Base-by-base conservation (phyloP, 2,329 filamentous ascomycete species). In the Exophiala aquamarina region DNA sequence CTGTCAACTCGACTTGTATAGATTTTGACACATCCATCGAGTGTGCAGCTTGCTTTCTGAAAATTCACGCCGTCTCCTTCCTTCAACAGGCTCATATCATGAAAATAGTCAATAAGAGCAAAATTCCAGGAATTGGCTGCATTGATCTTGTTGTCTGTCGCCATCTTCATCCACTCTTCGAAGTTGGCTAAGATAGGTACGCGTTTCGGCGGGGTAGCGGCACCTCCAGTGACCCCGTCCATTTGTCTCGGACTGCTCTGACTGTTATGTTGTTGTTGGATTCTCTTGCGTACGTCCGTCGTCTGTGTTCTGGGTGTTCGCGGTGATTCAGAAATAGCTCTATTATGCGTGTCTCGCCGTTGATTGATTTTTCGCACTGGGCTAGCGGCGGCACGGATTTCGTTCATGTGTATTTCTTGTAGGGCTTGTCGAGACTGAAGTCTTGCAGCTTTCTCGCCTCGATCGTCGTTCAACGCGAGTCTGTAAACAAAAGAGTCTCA, bases 161-260 rank as follows among this genome's bases (percentile, higher is more conserved):
- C 93, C 90, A 98, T 95, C 77, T 97, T 98, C 90, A 98, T 97
- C 93, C 92, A 97, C 67, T 98, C 93, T 68, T 98, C 93, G 61
- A 97, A 98, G 70, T 98, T 98, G 63, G 93, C 93, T 44, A 98
- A 76, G 60, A 98, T 87, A 1, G 93, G 93, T 26, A 59, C 57
- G 31, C 57, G 53, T 38, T 59, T 59, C 45, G 56, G 57, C n/a
- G 57, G 57, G 18, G 55, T 56, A 17, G 57, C 49, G 10, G 42
- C 54, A 26, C 37, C 41, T 7, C 46, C 47, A 11, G 29, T 29
- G 18, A 47, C 41, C n/a, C 56, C 40, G 13, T 58, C 50, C 9
- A 61, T 49, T 29, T 57, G 29, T 9, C 44, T 29, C 3, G 44
- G 41, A 20, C 38, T 50, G 33, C 41, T 50, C 21, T 46, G 44